Evolutionary conservation across 2,329 filamentous ascomycete species (phyloP), one percentile per base, ranked within the genome.

Genomic region (Fonsecaea multimorphosa): DNA sequence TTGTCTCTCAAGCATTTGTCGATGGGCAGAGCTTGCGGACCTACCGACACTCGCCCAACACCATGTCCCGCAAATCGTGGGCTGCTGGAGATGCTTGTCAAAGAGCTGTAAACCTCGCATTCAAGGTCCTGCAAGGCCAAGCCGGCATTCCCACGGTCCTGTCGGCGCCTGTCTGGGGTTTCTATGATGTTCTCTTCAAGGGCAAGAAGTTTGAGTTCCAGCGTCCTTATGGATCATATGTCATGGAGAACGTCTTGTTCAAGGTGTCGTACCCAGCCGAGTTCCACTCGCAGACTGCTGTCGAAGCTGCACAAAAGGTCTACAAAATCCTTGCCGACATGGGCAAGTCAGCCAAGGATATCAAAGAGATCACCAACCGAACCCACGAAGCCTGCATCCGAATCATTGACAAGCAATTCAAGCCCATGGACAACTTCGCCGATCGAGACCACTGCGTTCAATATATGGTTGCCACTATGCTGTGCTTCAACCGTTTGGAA

Each of bases 371-470:
- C 75, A 93, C 90, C 73, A 97, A 94, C 87, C 90, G 95, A 74
- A 99, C 95, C 8, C 95, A 99, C 83, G 95, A 99, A 82, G 95
- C 95, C 65, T 98, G 95, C 84, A 88, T 99, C 77, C 93, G 95
- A 75, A 99, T 99, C 82, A 99, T 99, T 76, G 95, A 99, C 87
- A 99, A 99, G 87, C 95, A 99, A 83, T 96, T 97, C 87, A 98
- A 97, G 87, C 89, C 93, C 74, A 96, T 99, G 92, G 93, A 97
- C 85, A 99, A 99, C 88, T 99, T 98, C 77, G 95, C 95, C 76
- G 95, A 99, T 83, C 93, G 95, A 76, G 95, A 99, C 82, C 95
- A 99, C 87, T 99, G 95, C 83, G 94, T 99, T 73, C 95, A 98
- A 80, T 99, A 99, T 87, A 99, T 99, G 95, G 91, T 92, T 77